Evolutionary conservation across 768 basidiomycete species (phyloP).

Genomic region (Pulveroboletus sp.): DNA sequence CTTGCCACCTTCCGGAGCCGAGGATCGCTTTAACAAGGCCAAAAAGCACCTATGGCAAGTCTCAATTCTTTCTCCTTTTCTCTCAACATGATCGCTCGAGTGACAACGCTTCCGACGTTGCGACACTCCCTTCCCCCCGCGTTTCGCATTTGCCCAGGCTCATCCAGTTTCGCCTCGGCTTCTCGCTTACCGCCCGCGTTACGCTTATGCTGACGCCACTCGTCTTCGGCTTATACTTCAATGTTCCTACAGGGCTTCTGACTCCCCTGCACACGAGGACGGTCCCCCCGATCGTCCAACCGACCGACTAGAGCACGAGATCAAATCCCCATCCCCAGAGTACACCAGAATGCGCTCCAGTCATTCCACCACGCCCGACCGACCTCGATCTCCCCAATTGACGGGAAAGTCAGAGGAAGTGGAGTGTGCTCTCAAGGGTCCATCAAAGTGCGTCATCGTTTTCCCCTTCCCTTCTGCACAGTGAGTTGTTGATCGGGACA

Average conservation of each 20-base stretch:
- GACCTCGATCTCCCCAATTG: conserved; percentile 16
- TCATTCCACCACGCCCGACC: conserved; percentile 16
- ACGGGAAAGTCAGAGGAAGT: conserved; percentile 19
- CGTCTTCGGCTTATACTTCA: conserved; percentile 19
- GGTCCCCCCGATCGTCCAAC: conserved; percentile 10
- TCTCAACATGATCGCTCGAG: conserved; percentile 3
- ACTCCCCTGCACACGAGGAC: conserved; percentile 26
- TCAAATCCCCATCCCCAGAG: conserved; percentile 23
- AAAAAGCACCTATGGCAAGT: conserved; percentile 36
- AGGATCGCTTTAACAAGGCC: conserved; percentile 35
- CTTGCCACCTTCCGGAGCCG: conserved; percentile 15
- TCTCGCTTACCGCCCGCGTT: conserved; percentile 22
- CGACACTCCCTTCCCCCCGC: conserved; percentile 10
- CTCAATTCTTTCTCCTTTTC: conserved; percentile 1
- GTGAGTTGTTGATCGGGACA: conserved; percentile 26
- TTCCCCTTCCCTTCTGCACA: conserved; percentile 4
- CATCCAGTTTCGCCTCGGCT: no score
- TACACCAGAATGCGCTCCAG: conserved; percentile 19
- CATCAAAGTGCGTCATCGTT: conserved; percentile 24
- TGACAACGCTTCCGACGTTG: conserved; percentile 10
- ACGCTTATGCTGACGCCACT: conserved; percentile 31
- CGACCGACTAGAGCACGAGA: conserved; percentile 11
- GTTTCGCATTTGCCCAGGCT: no score
- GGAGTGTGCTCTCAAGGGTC: conserved; percentile 21
- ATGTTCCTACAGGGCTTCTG: conserved; percentile 27